A percentile compares a stretch with the other conserved stretches of the same genome.
phyloP scores from a whole-genome alignment of 2,329 filamentous ascomycete genomes.

The Calonectria pseudoturangicola region DNA sequence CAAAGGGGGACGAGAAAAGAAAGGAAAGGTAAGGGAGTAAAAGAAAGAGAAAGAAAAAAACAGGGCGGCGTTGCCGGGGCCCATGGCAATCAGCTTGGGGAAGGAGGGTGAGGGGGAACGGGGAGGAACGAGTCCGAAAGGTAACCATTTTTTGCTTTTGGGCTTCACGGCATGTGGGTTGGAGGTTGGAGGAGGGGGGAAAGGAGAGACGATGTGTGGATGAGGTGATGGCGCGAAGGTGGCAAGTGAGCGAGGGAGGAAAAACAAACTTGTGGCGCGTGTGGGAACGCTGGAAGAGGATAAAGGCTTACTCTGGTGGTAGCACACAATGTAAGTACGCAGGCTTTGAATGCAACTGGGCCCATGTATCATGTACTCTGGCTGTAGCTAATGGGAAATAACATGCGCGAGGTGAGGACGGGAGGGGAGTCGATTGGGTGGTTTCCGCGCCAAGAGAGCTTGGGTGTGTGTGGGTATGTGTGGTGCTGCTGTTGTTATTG shows the following conservation, averaged over 20 bases:
- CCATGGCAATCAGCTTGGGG: slow-evolving; percentile 8
- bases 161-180: slow-evolving; percentile 13
- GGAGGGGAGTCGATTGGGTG: no score
- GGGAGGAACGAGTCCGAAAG: background rate
- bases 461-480: no score
- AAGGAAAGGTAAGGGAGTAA: background rate
- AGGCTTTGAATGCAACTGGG: background rate
- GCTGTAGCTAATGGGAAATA: no score
- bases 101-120: background rate
- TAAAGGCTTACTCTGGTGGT: slow-evolving; percentile 23
- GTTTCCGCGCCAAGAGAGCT: no score
- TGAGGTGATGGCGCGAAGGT: background rate
- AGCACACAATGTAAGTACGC: slow-evolving; percentile 8
- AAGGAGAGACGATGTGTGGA: background rate
- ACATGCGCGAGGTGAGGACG: no score
- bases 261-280: slow-evolving; percentile 9
- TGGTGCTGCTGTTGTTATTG: no score
- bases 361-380: slow-evolving; percentile 5
- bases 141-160: slow-evolving; percentile 13
- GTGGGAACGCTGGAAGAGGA: slow-evolving; percentile 12
- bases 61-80: background rate
- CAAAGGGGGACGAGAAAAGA: slow-evolving; percentile 1
- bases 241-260: background rate
- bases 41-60: background rate
- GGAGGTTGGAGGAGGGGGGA: background rate